Conservation (phyloP, 106 monocot species). For the Dendrobium chrysotoxum region DNA sequence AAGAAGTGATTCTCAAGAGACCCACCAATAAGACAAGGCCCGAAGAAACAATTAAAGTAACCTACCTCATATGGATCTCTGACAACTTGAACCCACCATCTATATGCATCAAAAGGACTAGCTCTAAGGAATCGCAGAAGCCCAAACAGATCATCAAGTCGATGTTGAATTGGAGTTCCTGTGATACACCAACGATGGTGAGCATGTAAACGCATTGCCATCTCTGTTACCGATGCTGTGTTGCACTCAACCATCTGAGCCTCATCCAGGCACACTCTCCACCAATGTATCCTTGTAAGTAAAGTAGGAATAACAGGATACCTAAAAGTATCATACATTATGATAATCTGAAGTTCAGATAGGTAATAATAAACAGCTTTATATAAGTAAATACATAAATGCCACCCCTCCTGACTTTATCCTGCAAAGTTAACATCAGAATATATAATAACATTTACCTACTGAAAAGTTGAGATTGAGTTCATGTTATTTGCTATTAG, state of each 20-base stretch:
- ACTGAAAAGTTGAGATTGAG: not conserved
- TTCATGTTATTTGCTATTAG: not conserved
- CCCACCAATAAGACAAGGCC: not conserved
- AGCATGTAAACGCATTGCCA: conserved; percentile 87
- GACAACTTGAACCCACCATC: conserved; percentile 91
- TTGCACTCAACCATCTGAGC: conserved; percentile 98
- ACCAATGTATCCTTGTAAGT: conserved; percentile 91
- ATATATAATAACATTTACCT: not conserved
- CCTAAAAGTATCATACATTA: conserved; percentile 26
- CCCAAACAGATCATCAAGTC: conserved; percentile 90
- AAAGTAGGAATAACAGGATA: conserved; percentile 89
- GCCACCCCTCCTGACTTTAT: not conserved
- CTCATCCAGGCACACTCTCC: conserved; percentile 96
- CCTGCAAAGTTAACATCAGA: not conserved
- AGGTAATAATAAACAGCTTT: not conserved
- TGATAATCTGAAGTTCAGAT: not conserved
- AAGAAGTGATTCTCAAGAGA: not conserved
- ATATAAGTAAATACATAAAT: not conserved
- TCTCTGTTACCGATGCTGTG: conserved; percentile 80
- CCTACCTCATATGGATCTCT: conserved; percentile 95
- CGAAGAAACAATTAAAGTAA: not conserved
- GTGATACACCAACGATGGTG: conserved; percentile 87
- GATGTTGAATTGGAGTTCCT: conserved; percentile 90
- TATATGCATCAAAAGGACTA: conserved; percentile 69
- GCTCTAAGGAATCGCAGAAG: conserved; percentile 77